Conservation (phyloP, 208 protist species). For the Leishmania gerbilli region DNA sequence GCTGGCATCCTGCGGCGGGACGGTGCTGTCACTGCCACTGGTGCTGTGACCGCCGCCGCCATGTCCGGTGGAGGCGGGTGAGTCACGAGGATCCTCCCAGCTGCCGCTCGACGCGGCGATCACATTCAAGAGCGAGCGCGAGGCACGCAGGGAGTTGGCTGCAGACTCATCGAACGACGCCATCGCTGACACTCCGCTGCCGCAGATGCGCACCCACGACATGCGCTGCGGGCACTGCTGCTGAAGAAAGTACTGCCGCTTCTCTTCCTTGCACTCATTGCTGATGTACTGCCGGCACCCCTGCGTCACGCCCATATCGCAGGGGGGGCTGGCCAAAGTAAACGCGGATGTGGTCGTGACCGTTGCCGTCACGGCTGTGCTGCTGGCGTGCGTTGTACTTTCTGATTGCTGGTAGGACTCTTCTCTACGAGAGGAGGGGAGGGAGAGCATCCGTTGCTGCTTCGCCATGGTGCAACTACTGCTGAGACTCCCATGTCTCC, state of each 20-base stretch:
- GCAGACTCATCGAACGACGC: conserved; percentile 16
- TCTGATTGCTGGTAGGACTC: background rate
- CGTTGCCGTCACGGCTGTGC: background rate
- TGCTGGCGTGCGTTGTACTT: background rate
- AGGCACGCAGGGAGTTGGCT: conserved; percentile 15
- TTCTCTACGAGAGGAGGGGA: background rate
- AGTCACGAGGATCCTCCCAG: background rate
- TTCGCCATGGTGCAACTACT: background rate
- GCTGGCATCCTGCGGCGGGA: background rate
- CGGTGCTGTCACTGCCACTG: background rate
- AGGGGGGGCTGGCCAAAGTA: too few species aligned
- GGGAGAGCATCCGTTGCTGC: conserved; percentile 1
- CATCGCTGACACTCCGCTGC: conserved; percentile 9
- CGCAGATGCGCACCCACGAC: conserved; percentile 18
- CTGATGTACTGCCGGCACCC: conserved; percentile 27
- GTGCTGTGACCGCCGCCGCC: background rate
- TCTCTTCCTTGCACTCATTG: conserved; percentile 19
- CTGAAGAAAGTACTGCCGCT: conserved; percentile 21
- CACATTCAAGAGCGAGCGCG: background rate
- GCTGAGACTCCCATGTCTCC: background rate
- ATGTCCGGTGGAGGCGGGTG: background rate
- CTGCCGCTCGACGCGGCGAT: conserved; percentile 1
- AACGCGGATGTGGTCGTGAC: background rate
- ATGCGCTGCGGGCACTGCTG: conserved; percentile 22
- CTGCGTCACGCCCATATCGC: conserved; percentile 21